Conservation (phyloP, 768 basidiomycete genomes). For the Lepiota brunneoincarnata region DNA sequence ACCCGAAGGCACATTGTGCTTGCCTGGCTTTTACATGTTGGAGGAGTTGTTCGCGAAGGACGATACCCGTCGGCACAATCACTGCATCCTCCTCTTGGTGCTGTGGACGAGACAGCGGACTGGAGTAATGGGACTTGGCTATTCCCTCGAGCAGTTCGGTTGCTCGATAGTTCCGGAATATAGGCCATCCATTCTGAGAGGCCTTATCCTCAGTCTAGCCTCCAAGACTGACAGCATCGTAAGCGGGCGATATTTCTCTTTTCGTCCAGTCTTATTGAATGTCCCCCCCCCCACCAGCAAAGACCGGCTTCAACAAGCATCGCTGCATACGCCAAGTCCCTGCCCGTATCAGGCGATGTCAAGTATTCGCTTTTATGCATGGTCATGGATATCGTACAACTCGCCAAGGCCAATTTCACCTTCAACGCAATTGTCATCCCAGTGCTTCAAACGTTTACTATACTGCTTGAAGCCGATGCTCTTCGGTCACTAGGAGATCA, state of each 20-base stretch:
- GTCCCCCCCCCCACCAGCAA: slow-evolving; percentile 49
- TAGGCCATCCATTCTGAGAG: slow-evolving; percentile 59
- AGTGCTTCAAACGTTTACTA: slow-evolving; percentile 69
- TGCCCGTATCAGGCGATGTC: slow-evolving; percentile 39
- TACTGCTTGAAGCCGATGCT: slow-evolving; percentile 68
- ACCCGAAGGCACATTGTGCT: slow-evolving; percentile 45
- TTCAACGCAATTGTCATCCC: slow-evolving; percentile 82
- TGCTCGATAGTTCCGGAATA: slow-evolving; percentile 65
- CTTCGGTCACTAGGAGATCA: slow-evolving; percentile 47
- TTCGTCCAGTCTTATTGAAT: slow-evolving; percentile 13
- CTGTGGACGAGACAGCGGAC: slow-evolving; percentile 34
- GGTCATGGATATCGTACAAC: slow-evolving; percentile 52
- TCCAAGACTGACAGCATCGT: slow-evolving; percentile 87
- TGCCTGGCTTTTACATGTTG: slow-evolving; percentile 47
- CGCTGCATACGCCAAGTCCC: slow-evolving; percentile 48
- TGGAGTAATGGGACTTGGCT: slow-evolving; percentile 79
- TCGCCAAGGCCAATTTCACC: slow-evolving; percentile 49
- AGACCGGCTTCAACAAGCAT: slow-evolving; percentile 64
- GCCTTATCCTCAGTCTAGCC: slow-evolving; percentile 76
- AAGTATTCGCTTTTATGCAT: slow-evolving; percentile 52
- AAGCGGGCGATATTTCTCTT: slow-evolving; percentile 25
- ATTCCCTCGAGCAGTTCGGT: slow-evolving; percentile 67
- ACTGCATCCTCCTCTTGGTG: slow-evolving; percentile 11
- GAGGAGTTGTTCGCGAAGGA: slow-evolving; percentile 53
- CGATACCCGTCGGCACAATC: slow-evolving; percentile 14